Evolutionary conservation across 1,284 basidiomycete species (phyloP).

Genomic region (Tilletia horrida): DNA sequence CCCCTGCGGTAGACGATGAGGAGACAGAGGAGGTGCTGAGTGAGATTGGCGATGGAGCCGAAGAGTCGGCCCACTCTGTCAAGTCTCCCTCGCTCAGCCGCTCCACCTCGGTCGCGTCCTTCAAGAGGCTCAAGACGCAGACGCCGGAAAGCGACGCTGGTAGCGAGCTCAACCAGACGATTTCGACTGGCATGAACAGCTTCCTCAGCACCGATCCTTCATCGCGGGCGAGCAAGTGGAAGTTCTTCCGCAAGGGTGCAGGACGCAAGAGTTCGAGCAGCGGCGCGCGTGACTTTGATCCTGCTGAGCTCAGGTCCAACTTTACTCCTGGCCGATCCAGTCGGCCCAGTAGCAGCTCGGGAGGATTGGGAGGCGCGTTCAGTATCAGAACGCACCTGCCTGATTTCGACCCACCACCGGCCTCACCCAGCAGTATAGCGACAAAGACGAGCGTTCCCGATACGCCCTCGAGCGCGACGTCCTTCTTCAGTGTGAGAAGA

Average conservation of each 20-base stretch:
- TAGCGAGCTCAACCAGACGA: neutral
- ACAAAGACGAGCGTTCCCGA: no score
- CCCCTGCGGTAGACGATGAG: neutral
- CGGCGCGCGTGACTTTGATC: neutral
- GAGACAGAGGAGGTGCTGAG: slow-evolving; percentile 6
- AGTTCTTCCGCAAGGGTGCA: slow-evolving; percentile 12
- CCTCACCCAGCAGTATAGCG: no score
- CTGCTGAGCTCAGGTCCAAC: no score
- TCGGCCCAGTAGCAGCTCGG: neutral
- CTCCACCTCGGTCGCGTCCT: neutral
- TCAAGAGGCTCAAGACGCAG: neutral
- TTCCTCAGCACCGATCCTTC: slow-evolving; percentile 10
- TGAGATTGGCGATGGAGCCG: no score
- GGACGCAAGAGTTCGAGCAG: slow-evolving; percentile 2
- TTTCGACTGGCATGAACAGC: neutral
- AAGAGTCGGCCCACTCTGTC: no score
- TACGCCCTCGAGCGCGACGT: no score
- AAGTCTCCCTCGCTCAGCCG: no score
- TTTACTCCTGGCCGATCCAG: no score
- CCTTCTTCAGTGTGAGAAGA: neutral
- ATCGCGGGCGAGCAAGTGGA: neutral
- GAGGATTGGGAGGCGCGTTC: neutral
- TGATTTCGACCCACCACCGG: neutral
- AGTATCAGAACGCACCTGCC: no score
- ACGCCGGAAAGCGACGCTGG: neutral